Evolutionary conservation across 192 early-diverging fungal genomes (phyloP).

Genomic region (Coemansia sp.): DNA sequence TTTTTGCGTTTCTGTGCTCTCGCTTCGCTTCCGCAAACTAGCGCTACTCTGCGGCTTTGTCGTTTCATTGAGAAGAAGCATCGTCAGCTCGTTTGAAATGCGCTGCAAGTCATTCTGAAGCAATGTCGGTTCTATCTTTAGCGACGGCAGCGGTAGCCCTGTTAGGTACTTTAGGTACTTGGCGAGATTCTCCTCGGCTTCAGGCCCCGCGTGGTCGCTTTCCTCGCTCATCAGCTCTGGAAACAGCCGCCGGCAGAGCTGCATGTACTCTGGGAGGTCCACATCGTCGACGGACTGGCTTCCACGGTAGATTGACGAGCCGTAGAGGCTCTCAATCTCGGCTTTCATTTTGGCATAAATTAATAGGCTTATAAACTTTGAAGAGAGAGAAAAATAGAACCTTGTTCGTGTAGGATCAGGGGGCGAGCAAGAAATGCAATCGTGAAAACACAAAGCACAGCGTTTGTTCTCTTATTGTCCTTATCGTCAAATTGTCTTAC

Average conservation of each 20-base stretch:
- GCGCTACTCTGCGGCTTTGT: slow-evolving; percentile 4
- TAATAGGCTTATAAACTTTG: not conserved
- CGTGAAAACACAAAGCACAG: not conserved
- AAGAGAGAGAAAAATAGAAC: not conserved
- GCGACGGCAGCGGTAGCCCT: slow-evolving; percentile 34
- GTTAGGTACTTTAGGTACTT: slow-evolving; percentile 52
- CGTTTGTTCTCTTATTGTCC: not conserved
- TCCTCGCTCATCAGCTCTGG: slow-evolving; percentile 24
- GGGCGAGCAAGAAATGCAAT: not conserved
- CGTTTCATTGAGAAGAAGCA: slow-evolving; percentile 43
- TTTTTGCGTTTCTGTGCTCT: not conserved
- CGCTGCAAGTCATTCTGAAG: slow-evolving; percentile 49
- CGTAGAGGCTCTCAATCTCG: slow-evolving; percentile 48
- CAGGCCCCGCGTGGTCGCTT: slow-evolving; percentile 17
- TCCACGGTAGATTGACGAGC: slow-evolving; percentile 42
- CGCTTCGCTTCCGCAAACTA: not conserved
- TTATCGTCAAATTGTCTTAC: not conserved
- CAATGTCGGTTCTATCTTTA: slow-evolving; percentile 46
- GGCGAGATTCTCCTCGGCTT: slow-evolving; percentile 35
- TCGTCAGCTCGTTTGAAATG: slow-evolving; percentile 43
- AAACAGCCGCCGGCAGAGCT: slow-evolving; percentile 46
- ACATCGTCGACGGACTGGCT: slow-evolving; percentile 35
- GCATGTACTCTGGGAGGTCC: slow-evolving; percentile 48
- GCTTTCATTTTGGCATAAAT: slow-evolving; percentile 12
- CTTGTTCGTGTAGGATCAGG: not conserved